These are phyloP conservation scores for Xanthoconium stramineum DNA, from an alignment of 768 basidiomycete species.

Conservation along the genomic window DNA sequence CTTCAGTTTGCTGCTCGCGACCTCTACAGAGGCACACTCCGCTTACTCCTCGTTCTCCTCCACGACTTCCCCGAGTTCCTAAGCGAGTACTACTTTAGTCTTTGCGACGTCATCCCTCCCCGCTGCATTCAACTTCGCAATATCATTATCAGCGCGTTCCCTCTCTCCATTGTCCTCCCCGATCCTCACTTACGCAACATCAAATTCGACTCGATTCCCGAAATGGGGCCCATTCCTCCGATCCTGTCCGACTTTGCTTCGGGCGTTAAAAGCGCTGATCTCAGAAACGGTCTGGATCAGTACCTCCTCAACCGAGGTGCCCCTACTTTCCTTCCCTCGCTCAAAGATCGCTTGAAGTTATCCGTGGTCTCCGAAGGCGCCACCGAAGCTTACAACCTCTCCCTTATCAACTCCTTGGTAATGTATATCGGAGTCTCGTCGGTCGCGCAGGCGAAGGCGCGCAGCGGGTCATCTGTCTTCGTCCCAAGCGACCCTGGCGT, in stretches of 20 bases:
- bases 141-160: slow-evolving; percentile 95
- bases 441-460: slow-evolving; percentile 83
- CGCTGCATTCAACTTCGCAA: slow-evolving; percentile 96
- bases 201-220: slow-evolving; percentile 72
- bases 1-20: slow-evolving; percentile 78
- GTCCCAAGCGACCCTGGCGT: slow-evolving; percentile 81
- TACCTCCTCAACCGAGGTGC: slow-evolving; percentile 76
- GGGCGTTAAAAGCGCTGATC: slow-evolving; percentile 74
- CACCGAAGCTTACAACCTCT: slow-evolving; percentile 74
- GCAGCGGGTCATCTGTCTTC: slow-evolving; percentile 80
- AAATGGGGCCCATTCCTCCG: slow-evolving; percentile 90
- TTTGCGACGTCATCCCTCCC: slow-evolving; percentile 90
- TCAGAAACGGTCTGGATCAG: slow-evolving; percentile 78
- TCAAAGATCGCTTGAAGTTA: slow-evolving; percentile 72
- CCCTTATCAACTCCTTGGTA: slow-evolving; percentile 90
- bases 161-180: slow-evolving; percentile 73
- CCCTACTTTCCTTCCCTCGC: slow-evolving; percentile 66
- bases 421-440: slow-evolving; percentile 96
- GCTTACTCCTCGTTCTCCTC: slow-evolving; percentile 89
- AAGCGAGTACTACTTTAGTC: slow-evolving; percentile 93
- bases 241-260: slow-evolving; percentile 89
- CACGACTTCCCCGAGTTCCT: slow-evolving; percentile 99
- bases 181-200: slow-evolving; percentile 80
- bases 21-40: slow-evolving; percentile 86
- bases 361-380: slow-evolving; percentile 43